Evolutionary conservation across 345 rosid genomes (phyloP), one percentile per base, ranked within the genome.

Genomic region (Euphorbia lathyris): DNA sequence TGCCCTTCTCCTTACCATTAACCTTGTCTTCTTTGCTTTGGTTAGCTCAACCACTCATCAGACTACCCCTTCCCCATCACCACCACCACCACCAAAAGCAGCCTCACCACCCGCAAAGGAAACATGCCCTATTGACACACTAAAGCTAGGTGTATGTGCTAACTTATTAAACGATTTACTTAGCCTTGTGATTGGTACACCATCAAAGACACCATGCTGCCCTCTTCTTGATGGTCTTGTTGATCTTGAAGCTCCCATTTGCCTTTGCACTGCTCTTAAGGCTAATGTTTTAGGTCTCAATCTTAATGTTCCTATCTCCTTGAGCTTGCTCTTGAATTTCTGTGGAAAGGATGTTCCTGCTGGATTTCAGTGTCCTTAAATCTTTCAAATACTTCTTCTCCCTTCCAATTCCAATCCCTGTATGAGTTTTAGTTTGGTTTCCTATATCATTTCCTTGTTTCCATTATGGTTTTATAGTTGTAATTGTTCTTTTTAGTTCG

Each of bases 231-330:
- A 36, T 20, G 59, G 61, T 14, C 40, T 66, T 36, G 68, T 34
- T 47, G 57, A 71, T 4, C 58, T 56, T 50, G 68, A 71, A n/a
- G 67, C 68, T 53, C 60, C 72, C 0, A 59, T 30, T 29, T 71
- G 79, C 58, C 64, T 76, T 62, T 76, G 75, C 65, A 68, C 75
- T n/a, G 58, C 70, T 32, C 57, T 76, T 57, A 51, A 60, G 40
- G 67, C 58, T 51, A 51, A 22, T 16, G 42, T 48, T 29, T 52
- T 66, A 12, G 67, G 74, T 25, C 27, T 70, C 14, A 70, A 72
- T 32, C 75, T 72, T 23, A 63, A 72, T 14, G 59, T 72, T 29
- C 75, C 75, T 9, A 55, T 72, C 63, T 72, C 75, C 23, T 29
- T 72, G 40, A 63, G 63, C 59, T 53, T 72, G 68, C 68, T 70